Base-by-base conservation (phyloP, 805 yeast genomes). In the Scheffersomyces coipomensis region DNA sequence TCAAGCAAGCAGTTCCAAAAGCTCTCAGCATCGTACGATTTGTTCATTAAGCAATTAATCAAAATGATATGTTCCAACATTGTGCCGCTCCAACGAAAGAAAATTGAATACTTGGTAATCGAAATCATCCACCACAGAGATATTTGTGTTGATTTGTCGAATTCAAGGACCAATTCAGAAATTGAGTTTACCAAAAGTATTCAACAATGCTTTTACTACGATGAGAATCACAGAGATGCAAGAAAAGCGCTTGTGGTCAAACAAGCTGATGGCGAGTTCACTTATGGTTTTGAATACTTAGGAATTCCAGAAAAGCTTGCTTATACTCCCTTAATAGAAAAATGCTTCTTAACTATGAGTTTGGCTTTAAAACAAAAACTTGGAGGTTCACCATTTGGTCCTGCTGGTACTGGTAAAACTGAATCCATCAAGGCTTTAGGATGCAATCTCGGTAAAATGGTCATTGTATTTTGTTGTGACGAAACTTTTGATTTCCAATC, bases 381-480 rank as follows among this genome's bases (percentile, higher is more conserved):
- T 7, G 98, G 98, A n/a, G 95, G 96, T 0, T 84, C 95, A 1
- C 84, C 95, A 1, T 81, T 85, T 59, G 98, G 98, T 0, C 97
- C 98, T 1, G 97, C 98, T 2, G 98, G 98, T 30, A 91, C 98
- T 0, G 98, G 98, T 47, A 91, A 91, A 55, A 91, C 98, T 0
- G 98, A 91, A 56, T 75, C 95, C 0, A 74, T 91, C 19, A 91
- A 91, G 56, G 86, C 95, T 0, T 65, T 90, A 22, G 97, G 93
- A 1, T 79, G 79, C 30, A 79, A 78, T 27, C 63, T 91, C 6
- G 98, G 98, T 6, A 73, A 79, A 42, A 77, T 80, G 76, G 96
- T 88, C 0, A 58, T 85, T 9, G 96, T 91, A 0, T 90, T 91
- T 58, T 83, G 88, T 55, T 91, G 98, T 65, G 98, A 91, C 52